Base-by-base conservation (phyloP, 306 rosid genomes). In the Vicia sativa region DNA sequence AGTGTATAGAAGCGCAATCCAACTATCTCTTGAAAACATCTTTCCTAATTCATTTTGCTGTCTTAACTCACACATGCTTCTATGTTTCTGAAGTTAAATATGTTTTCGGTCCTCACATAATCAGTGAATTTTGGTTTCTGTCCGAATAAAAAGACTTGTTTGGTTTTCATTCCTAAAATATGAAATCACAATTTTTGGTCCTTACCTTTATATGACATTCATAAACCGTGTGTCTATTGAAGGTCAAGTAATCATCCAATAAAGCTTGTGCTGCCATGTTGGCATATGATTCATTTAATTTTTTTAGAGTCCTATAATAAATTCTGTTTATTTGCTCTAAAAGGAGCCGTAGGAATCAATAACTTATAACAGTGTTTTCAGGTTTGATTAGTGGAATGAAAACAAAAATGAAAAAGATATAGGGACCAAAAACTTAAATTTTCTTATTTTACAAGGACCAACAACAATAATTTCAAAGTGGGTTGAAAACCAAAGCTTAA, bases 31-130 rank as follows among this genome's bases (percentile, higher is more conserved):
- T 62, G 54, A 29, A 58, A 59, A 42, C 49, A 35, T 55, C 43
- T 61, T 73, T 67, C 18, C 54, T 8, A 61, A 49, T 67, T 35
- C 53, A 45, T 78, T 66, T 55, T 73, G 14, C 57, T 13, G 25
- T 74, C 44, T 15, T 60, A 55, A 23, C 57, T 50, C 29, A 3
- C 34, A 7, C 38, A 42, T 45, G 44, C 52, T 70, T 74, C 13
- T 65, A 45, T 43, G 38, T 65, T 18, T 61, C 23, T 26, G 38
- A 25, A 55, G 11, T 55, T 26, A 54, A 25, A 54, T 25, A 26
- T 55, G 38, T 12, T 55, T 55, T 55, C 26, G 18, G 61, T 54
- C 38, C 35, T 12, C 37, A 54, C 11, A 54, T 11, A 11, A 54
- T 23, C 35, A 2, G 16, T 23, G 60, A 11, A 25, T 25, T 54